Base-by-base conservation (phyloP, 345 rosid genomes). In the Rhizophora mangle region DNA sequence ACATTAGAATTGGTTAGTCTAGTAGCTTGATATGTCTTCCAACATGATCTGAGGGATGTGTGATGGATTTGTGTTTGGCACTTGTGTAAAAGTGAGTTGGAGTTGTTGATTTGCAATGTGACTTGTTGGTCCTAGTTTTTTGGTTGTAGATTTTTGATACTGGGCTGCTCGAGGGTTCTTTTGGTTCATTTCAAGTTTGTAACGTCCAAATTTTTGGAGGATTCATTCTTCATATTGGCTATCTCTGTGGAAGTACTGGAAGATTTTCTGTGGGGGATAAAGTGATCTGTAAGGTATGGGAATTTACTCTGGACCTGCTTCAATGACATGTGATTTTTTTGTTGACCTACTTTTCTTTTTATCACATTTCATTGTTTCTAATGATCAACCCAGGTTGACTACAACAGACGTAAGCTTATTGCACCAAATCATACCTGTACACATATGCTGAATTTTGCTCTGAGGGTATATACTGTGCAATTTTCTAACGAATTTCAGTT, bases 371-470 rank as follows among this genome's bases (percentile, higher is more conserved):
- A 59, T 55, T 60, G 62, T 19, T 67, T 51, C 49, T 69, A 27
- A 49, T 70, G 29, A 51, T n/a, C 53, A 60, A 26, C 62, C 67
- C 79, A 92, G 99, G 98, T 95, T 82, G 98, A 95, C 75, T 95
- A 92, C 74, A 86, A 84, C 21, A 85, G 99, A 74, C 96, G 98
- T 73, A 86, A 75, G 49, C 92, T 87, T 68, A 87, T 95, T 39
- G 98, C 99, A 53, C 98, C 99, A 19, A 92, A 92, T 72, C 99
- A 95, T 79, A 95, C 98, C 43, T 95, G 97, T 70, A 92, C 98
- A 1, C 98, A 95, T 73, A 95, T 92, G 99, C 72, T 95, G 85
- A 95, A 95, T 80, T 95, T 84, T 68, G 98, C 99, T 76, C 90
- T 95, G 30, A 84, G 89, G 92, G 98, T 90, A 86, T 64, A 75